Evolutionary conservation across 148 eudicot genomes (phyloP).

Genomic region (Vaccinium corymbosum): DNA sequence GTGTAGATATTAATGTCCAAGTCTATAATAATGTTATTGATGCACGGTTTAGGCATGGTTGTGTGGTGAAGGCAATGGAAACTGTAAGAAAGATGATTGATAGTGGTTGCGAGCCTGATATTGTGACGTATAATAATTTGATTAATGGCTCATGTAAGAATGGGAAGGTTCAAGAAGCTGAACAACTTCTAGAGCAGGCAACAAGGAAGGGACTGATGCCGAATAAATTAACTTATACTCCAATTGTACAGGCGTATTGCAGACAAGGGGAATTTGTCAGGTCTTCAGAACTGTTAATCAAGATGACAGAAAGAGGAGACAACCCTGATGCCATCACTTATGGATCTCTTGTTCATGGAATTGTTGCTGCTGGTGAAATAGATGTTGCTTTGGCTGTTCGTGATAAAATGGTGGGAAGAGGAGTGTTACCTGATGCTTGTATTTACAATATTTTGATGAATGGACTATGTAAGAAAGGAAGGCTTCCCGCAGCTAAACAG

Average conservation of each 20-base stretch:
- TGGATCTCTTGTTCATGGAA: constrained; percentile 81
- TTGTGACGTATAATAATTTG: constrained; percentile 65
- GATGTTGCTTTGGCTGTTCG: constrained; percentile 56
- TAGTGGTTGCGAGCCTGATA: constrained; percentile 57
- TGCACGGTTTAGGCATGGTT: constrained; percentile 51
- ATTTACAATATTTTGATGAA: constrained; percentile 76
- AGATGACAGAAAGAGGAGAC: constrained; percentile 62
- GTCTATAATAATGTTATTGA: constrained; percentile 69
- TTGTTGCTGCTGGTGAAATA: constrained; percentile 66
- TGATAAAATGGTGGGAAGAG: constrained; percentile 66
- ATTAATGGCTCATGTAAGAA: constrained; percentile 49
- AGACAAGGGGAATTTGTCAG: constrained; percentile 55
- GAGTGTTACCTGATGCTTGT: constrained; percentile 66
- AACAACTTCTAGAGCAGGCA: constrained; percentile 46
- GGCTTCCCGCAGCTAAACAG: constrained; percentile 55
- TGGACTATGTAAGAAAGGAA: constrained; percentile 69
- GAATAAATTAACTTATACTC: constrained; percentile 70
- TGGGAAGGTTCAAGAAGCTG: constrained; percentile 69
- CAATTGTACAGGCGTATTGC: constrained; percentile 59
- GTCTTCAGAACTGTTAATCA: constrained; percentile 57
- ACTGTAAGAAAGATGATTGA: constrained; percentile 47
- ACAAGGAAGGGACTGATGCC: constrained; percentile 43
- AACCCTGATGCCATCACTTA: constrained; percentile 69
- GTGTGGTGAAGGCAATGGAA: constrained; percentile 45
- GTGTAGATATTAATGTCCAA: constrained; percentile 46